Conservation (phyloP, 768 basidiomycete species). For the Calocybe gangraenosa region DNA sequence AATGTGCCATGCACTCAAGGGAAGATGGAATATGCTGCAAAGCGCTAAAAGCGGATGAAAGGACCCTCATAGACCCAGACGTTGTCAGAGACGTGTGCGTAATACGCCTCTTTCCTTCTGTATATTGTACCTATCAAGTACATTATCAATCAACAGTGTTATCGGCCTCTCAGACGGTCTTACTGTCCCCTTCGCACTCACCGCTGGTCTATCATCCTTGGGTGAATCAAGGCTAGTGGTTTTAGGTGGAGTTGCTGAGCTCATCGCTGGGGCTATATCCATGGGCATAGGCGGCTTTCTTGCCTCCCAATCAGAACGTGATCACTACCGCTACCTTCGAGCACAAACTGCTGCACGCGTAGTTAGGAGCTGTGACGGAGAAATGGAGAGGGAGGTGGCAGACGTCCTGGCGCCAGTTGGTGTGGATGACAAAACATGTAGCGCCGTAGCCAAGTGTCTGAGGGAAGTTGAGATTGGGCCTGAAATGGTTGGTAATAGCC, state of each 20-base stretch:
- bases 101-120: not conserved
- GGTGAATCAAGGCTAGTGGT: constrained; percentile 91
- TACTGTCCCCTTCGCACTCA: constrained; percentile 88
- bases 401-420: constrained; percentile 87
- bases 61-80: constrained; percentile 82
- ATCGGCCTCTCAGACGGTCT: constrained; percentile 90
- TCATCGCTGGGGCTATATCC: constrained; percentile 93
- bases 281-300: constrained; percentile 99
- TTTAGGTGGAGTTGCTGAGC: constrained; percentile 90
- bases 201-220: constrained; percentile 85
- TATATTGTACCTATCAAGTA: not conserved
- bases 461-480: constrained; percentile 57
- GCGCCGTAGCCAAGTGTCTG: constrained; percentile 73
- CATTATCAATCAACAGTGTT: constrained; percentile 46
- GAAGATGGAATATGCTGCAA: constrained; percentile 80
- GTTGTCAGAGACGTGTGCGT: constrained; percentile 83
- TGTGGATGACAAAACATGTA: constrained; percentile 77
- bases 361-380: constrained; percentile 83
- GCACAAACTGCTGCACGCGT: constrained; percentile 78
- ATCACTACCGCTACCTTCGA: constrained; percentile 83
- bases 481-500: constrained; percentile 5
- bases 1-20: constrained; percentile 53
- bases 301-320: constrained; percentile 93
- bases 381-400: constrained; percentile 94
- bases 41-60: constrained; percentile 79